These are phyloP conservation scores for Penicillium maclennaniae DNA, from an alignment of 495 filamentous ascomycete genomes.

Conservation along the genomic window DNA sequence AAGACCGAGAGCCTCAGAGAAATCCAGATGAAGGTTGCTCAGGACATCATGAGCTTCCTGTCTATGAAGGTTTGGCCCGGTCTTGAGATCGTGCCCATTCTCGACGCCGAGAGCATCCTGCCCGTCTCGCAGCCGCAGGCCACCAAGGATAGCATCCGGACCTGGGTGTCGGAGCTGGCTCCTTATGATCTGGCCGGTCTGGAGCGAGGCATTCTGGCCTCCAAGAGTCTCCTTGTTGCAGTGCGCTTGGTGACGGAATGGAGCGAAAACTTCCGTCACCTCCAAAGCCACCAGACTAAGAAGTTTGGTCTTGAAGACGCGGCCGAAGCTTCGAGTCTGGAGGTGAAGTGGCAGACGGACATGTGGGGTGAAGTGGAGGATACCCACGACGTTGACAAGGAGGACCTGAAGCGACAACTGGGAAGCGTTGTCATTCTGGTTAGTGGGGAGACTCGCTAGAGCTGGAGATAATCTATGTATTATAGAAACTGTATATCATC, in stretches of 20 bases:
- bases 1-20: constrained; percentile 57
- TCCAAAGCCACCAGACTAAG: constrained; percentile 28
- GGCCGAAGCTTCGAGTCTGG: constrained; percentile 69
- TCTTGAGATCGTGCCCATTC: constrained; percentile 66
- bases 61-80: constrained; percentile 80
- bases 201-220: constrained; percentile 76
- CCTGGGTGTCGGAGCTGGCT: constrained; percentile 70
- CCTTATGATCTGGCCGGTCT: constrained; percentile 80
- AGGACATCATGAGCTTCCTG: constrained; percentile 66
- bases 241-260: constrained; percentile 79
- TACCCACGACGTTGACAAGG: constrained; percentile 94
- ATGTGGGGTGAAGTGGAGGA: constrained; percentile 98
- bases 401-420: constrained; percentile 83
- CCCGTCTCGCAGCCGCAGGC: constrained; percentile 64
- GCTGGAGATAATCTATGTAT: background rate
- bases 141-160: constrained; percentile 68
- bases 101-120: constrained; percentile 69
- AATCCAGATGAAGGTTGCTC: constrained; percentile 62
- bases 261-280: constrained; percentile 65
- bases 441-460: constrained; percentile 48
- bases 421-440: constrained; percentile 81
- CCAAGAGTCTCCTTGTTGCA: constrained; percentile 79
- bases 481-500: background rate
- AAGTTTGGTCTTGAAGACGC: constrained; percentile 61
- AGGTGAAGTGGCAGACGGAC: constrained; percentile 86